A percentile compares a stretch with the other conserved stretches of the same genome.
Conservation (phyloP, 1,284 basidiomycete genomes). For the Austroboletus rostrupii region DNA sequence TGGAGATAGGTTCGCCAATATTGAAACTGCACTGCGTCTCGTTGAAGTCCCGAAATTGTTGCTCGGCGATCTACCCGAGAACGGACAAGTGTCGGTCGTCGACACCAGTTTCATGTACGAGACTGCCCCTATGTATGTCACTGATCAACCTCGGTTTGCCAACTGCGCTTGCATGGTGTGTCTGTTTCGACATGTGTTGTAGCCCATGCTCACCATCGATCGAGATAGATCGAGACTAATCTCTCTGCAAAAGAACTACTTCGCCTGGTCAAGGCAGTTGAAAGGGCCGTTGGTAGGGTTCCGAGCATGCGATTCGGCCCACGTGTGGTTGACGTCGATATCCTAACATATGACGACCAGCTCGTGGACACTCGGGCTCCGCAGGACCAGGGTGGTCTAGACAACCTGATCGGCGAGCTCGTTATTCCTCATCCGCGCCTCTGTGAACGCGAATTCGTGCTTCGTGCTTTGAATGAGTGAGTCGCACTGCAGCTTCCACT, state of each 20-base stretch:
- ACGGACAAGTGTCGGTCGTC: conserved; percentile 44
- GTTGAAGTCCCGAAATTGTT: conserved; percentile 20
- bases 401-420: conserved; percentile 61
- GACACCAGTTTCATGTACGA: conserved; percentile 93
- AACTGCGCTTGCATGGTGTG: conserved; percentile 86
- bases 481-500: conserved; percentile 25
- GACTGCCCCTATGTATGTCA: conserved; percentile 93
- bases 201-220: background rate
- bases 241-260: conserved; percentile 65
- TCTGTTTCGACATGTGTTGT: background rate
- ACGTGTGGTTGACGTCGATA: conserved; percentile 82
- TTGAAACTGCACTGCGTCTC: conserved; percentile 44
- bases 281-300: conserved; percentile 75
- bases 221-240: conserved; percentile 46
- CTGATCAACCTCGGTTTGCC: conserved; percentile 84
- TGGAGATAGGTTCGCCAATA: conserved; percentile 83
- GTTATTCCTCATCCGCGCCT: conserved; percentile 84
- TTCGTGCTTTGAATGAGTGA: conserved; percentile 70
- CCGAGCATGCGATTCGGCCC: conserved; percentile 52
- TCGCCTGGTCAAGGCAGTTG: conserved; percentile 69
- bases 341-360: conserved; percentile 74
- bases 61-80: conserved; percentile 20
- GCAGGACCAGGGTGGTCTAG: conserved; percentile 37
- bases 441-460: conserved; percentile 86
- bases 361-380: conserved; percentile 57